Evolutionary conservation across 768 basidiomycete species (phyloP).

Genomic region (Crassisporium funariophilum): DNA sequence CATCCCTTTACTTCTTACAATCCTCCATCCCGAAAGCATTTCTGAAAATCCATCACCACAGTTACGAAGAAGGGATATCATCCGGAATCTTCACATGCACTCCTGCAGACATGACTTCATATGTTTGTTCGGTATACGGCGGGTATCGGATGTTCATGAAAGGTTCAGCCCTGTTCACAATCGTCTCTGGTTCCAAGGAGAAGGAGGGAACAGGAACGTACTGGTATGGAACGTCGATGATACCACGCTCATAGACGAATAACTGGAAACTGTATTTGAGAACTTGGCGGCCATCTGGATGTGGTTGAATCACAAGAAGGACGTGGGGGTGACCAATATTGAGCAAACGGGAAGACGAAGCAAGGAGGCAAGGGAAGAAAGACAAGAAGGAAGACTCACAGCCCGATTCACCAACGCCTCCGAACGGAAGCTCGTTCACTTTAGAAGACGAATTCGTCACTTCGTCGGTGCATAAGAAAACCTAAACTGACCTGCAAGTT

Average conservation of each 20-base stretch:
- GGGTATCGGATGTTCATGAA: slow-evolving; percentile 47
- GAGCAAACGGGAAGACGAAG: background rate
- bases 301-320: background rate
- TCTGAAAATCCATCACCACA: too few relatives aligned
- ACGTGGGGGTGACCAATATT: background rate
- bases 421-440: slow-evolving; percentile 34
- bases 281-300: slow-evolving; percentile 54
- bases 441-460: background rate
- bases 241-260: slow-evolving; percentile 51
- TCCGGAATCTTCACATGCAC: slow-evolving; percentile 27
- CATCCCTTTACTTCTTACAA: too few relatives aligned
- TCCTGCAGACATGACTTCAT: slow-evolving; percentile 29
- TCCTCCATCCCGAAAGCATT: too few relatives aligned
- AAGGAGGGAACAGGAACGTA: slow-evolving; percentile 28
- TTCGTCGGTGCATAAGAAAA: background rate
- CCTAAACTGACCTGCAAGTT: slow-evolving; percentile 44
- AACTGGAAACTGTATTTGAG: slow-evolving; percentile 56
- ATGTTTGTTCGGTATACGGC: slow-evolving; percentile 46
- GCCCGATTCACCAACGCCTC: slow-evolving; percentile 60
- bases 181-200: background rate
- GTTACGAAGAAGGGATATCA: too few relatives aligned
- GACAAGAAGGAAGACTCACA: slow-evolving; percentile 40
- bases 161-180: slow-evolving; percentile 39
- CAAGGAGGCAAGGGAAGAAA: background rate
- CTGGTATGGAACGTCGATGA: slow-evolving; percentile 55